Percentiles rank a stretch among this genome's conserved stretches.
phyloP scores from a whole-genome alignment of 225 moss, liverwort and hornwort genomes.

The Physcomitrium patens region DNA sequence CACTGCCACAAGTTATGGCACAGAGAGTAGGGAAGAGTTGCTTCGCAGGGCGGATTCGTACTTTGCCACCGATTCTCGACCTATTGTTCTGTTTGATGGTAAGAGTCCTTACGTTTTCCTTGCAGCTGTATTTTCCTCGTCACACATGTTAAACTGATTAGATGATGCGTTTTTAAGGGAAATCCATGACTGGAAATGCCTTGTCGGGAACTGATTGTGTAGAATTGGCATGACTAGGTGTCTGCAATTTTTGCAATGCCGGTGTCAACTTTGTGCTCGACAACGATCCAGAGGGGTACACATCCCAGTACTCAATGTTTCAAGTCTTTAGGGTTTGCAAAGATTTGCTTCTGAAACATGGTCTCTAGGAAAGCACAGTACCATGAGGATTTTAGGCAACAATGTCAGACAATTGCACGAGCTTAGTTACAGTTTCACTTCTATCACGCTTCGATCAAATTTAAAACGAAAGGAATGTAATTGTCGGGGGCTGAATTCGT shows the following conservation, averaged over 20 bases:
- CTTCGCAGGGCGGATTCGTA: constrained; percentile 62
- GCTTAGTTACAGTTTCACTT: background rate
- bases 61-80: constrained; percentile 68
- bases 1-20: constrained; percentile 12
- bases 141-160: background rate
- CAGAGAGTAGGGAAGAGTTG: constrained; percentile 42
- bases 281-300: constrained; percentile 81
- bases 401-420: background rate
- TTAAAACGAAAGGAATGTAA: background rate
- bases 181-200: background rate
- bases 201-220: constrained; percentile 13
- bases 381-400: too few relatives aligned
- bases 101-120: background rate
- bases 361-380: too few relatives aligned
- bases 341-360: background rate
- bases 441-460: background rate
- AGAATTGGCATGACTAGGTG: constrained; percentile 48
- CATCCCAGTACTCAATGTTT: constrained; percentile 13
- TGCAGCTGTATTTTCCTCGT: background rate
- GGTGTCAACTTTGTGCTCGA: constrained; percentile 84
- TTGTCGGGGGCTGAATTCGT: background rate
- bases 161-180: background rate
- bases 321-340: background rate
- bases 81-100: constrained; percentile 82
- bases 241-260: constrained; percentile 93